Base-by-base conservation (phyloP, 768 basidiomycete species). In the Chalciporus pseudorubinellus region DNA sequence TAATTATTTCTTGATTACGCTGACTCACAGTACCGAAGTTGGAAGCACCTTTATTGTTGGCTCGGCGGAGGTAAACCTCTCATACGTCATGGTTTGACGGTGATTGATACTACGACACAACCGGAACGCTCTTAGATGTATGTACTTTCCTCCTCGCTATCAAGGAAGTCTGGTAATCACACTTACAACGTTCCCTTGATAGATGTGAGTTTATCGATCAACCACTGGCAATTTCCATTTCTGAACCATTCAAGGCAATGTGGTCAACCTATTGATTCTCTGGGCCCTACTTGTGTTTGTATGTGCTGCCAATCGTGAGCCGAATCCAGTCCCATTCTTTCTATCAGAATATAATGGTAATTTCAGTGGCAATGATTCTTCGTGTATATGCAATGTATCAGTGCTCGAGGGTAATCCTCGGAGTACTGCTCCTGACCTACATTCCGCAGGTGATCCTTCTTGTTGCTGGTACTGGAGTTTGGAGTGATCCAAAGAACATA, bases 11-110 rank as follows among this genome's bases (percentile, higher is more conserved):
- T 11, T 13, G 9, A 31, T 12, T 13, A 11, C 4, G 4, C 29
- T 31, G 29, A 31, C 2, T 31, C 13, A 31, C 12, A 26, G 9
- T 38, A 38, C 24, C n/a, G 38, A 52, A 63, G 62, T 29, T 6
- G 59, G 53, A 20, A 54, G 28, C 19, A 29, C 46, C 8, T 65
- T 63, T 33, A 39, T 63, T 14, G 54, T 59, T 34, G 62, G 62
- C 6, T 51, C 63, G 4, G 34, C 34, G 3, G 5, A 36, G 10
- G 34, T 36, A 8, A 36, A 7, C 4, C n/a, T 36, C 14, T 36
- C 34, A 36, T 4, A 8, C 10, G 6, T 36, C 3, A 8, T n/a
- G 6, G 1, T 6, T n/a, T n/a, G 34, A 5, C 34, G 16, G 5
- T 36, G 16, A 6, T 16, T 36, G 34, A 36, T 8, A 11, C 31